phyloP scores from a whole-genome alignment of 108 stramenopile species.

The Skeletonema potamos region DNA sequence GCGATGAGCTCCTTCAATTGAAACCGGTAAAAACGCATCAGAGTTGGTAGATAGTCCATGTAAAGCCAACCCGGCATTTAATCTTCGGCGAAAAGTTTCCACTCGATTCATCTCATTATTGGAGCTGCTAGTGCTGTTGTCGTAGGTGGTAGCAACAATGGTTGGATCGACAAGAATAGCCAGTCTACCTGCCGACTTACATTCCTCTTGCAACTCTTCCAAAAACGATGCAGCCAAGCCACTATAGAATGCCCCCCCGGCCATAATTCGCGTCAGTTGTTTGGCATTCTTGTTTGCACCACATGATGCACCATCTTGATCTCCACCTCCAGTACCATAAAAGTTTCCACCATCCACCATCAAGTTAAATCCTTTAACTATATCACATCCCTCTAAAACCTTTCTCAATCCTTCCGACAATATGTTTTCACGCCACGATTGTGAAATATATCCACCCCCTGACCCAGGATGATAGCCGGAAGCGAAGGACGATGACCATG shows the following conservation, averaged over 20 bases:
- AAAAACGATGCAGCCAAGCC: slow-evolving; percentile 64
- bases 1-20: slow-evolving; percentile 32
- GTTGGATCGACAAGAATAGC: slow-evolving; percentile 34
- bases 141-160: not conserved
- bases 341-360: slow-evolving; percentile 47
- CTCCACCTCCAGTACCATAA: not conserved
- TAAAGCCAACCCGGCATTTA: slow-evolving; percentile 62
- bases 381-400: slow-evolving; percentile 68
- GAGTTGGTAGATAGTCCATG: slow-evolving; percentile 60
- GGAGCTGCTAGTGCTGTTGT: not conserved
- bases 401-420: slow-evolving; percentile 60
- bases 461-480: slow-evolving; percentile 31
- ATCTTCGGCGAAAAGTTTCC: slow-evolving; percentile 40
- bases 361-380: slow-evolving; percentile 61
- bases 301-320: not conserved
- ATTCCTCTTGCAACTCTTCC: slow-evolving; percentile 73
- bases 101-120: slow-evolving; percentile 33
- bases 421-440: slow-evolving; percentile 49
- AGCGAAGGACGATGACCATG: slow-evolving; percentile 24
- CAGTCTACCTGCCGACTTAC: slow-evolving; percentile 60
- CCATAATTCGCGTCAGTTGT: slow-evolving; percentile 4
- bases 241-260: slow-evolving; percentile 53
- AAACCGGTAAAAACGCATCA: slow-evolving; percentile 59
- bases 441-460: not conserved
- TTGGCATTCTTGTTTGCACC: slow-evolving; percentile 8